phyloP scores from a whole-genome alignment of 2,329 filamentous ascomycete species.

The Karstenula rhodostoma region DNA sequence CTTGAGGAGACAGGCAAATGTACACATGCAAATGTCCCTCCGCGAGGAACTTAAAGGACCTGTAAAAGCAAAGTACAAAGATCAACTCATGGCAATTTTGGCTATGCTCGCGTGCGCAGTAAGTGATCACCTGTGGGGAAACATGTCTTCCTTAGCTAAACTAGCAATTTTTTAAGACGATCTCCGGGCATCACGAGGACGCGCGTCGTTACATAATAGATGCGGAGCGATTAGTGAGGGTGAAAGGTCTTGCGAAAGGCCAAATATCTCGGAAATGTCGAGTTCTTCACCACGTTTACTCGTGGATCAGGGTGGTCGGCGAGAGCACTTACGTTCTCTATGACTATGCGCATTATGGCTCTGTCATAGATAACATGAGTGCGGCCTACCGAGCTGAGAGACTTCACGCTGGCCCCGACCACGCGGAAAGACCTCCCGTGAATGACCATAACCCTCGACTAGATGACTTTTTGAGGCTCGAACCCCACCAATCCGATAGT shows the following conservation, averaged over 20 bases:
- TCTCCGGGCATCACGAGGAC: constrained; percentile 36
- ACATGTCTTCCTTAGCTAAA: not conserved
- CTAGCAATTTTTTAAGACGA: constrained; percentile 12
- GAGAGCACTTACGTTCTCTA: constrained; percentile 46
- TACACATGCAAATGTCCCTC: constrained; percentile 27
- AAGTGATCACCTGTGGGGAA: not conserved
- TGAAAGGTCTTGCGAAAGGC: constrained; percentile 49
- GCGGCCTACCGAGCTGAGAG: constrained; percentile 48
- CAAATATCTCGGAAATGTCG: constrained; percentile 53
- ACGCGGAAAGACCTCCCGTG: constrained; percentile 19
- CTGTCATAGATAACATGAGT: constrained; percentile 44
- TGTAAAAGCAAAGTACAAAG: constrained; percentile 27
- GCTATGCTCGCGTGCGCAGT: constrained; percentile 27
- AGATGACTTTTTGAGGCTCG: constrained; percentile 52
- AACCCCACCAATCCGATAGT: constrained; percentile 44
- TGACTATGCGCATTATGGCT: constrained; percentile 19
- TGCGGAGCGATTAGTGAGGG: constrained; percentile 54
- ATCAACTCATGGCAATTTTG: constrained; percentile 28
- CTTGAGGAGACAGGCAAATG: constrained; percentile 15
- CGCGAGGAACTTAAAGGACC: constrained; percentile 20
- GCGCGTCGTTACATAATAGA: constrained; percentile 52
- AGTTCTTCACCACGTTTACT: constrained; percentile 50
- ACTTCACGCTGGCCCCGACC: constrained; percentile 33
- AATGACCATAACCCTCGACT: constrained; percentile 39
- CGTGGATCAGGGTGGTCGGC: constrained; percentile 27